Conservation (phyloP, 352 stramenopile genomes). For the Phytophthora megakarya region DNA sequence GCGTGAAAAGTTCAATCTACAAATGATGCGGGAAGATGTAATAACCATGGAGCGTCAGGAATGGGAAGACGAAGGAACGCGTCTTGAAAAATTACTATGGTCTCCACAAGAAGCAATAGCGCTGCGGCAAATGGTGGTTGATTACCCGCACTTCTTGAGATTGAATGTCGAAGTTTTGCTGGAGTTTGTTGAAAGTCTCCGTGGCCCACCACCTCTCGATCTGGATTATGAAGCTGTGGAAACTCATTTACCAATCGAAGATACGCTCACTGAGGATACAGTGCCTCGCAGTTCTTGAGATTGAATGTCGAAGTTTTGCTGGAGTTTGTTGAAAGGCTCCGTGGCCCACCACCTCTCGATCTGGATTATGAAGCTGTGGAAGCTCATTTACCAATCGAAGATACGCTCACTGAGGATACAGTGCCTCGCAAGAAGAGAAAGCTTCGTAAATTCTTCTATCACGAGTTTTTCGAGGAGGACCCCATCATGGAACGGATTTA, state of each 20-base stretch:
- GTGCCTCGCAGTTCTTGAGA: constrained; percentile 42
- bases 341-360: constrained; percentile 43
- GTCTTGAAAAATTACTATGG: constrained; percentile 61
- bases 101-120: constrained; percentile 38
- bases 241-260: constrained; percentile 36
- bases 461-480: constrained; percentile 75
- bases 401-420: constrained; percentile 35
- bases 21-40: constrained; percentile 72
- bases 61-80: constrained; percentile 52
- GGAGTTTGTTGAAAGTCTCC: constrained; percentile 31
- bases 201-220: constrained; percentile 43
- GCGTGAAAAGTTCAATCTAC: constrained; percentile 41
- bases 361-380: constrained; percentile 60
- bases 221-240: constrained; percentile 60
- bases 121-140: constrained; percentile 31
- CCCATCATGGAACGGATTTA: constrained; percentile 40
- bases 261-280: constrained; percentile 35
- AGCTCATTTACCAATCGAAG: constrained; percentile 36
- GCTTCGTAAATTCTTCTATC: constrained; percentile 66
- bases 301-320: constrained; percentile 53
- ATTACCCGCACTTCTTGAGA: constrained; percentile 43
- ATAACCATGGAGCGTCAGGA: constrained; percentile 50
- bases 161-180: constrained; percentile 53
- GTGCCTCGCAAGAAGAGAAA: constrained; percentile 58
- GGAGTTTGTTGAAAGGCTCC: constrained; percentile 31